Percentiles rank a stretch among this genome's conserved stretches.
These are phyloP conservation scores for Plasmodium berghei DNA, from an alignment of 169 alveolate genomes.

Conservation along the genomic window DNA sequence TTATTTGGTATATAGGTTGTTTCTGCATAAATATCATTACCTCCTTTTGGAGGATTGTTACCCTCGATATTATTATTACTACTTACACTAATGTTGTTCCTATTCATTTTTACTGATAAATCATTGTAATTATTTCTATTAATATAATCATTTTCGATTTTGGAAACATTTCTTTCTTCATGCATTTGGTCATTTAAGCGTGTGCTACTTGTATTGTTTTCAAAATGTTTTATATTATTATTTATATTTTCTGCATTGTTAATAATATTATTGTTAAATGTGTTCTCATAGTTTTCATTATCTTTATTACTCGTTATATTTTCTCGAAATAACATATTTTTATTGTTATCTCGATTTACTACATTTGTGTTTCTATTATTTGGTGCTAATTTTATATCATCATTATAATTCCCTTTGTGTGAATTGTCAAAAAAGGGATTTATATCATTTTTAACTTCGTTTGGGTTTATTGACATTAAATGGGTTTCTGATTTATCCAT, in stretches of 20 bases:
- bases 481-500: background rate
- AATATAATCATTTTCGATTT: too few species aligned
- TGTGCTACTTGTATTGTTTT: background rate
- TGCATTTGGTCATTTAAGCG: background rate
- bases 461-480: background rate
- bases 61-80: too few species aligned
- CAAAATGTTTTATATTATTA: background rate
- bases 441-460: background rate
- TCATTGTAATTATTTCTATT: too few species aligned
- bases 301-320: background rate
- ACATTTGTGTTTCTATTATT: background rate
- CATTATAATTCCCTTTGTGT: background rate
- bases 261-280: background rate
- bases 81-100: too few species aligned
- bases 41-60: too few species aligned
- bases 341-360: background rate
- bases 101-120: too few species aligned
- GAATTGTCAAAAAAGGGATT: background rate
- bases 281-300: background rate
- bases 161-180: background rate
- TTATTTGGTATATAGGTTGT: too few species aligned
- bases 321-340: background rate
- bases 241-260: background rate
- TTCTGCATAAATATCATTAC: too few species aligned
- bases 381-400: background rate